These are phyloP conservation scores for Fusarium agapanthi DNA, from an alignment of 2,329 filamentous ascomycete genomes.

Conservation along the genomic window DNA sequence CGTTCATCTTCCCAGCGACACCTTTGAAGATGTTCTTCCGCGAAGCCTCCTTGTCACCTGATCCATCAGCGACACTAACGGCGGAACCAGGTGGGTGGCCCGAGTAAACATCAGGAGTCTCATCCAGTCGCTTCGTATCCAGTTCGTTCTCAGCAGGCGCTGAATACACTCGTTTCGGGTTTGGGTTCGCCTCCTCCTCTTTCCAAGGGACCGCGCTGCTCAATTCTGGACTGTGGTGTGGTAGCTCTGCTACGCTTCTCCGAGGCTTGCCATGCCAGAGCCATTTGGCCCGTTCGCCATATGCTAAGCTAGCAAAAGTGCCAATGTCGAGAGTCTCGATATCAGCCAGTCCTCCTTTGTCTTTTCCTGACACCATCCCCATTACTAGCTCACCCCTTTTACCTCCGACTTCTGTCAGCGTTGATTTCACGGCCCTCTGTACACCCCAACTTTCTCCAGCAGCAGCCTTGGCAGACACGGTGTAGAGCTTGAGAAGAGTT, in stretches of 20 bases:
- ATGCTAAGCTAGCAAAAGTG: slow-evolving; percentile 78
- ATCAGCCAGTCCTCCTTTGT: slow-evolving; percentile 90
- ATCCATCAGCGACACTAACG: slow-evolving; percentile 57
- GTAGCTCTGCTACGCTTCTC: slow-evolving; percentile 63
- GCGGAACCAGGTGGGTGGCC: slow-evolving; percentile 56
- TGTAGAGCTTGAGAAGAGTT: slow-evolving; percentile 83
- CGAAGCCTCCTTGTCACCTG: slow-evolving; percentile 64
- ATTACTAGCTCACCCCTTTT: slow-evolving; percentile 95
- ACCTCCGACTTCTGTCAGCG: slow-evolving; percentile 90
- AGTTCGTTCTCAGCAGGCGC: slow-evolving; percentile 62
- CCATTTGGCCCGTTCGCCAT: slow-evolving; percentile 89
- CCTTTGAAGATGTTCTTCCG: slow-evolving; percentile 78
- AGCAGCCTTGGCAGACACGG: slow-evolving; percentile 87
- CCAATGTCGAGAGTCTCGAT: slow-evolving; percentile 93
- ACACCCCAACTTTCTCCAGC: slow-evolving; percentile 90
- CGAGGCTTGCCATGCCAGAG: slow-evolving; percentile 91
- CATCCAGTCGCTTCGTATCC: slow-evolving; percentile 56
- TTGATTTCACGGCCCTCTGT: slow-evolving; percentile 94
- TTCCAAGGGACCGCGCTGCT: slow-evolving; percentile 62
- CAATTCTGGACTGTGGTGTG: slow-evolving; percentile 58
- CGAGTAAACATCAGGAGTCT: slow-evolving; percentile 55
- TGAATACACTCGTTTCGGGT: slow-evolving; percentile 60
- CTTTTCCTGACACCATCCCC: slow-evolving; percentile 88
- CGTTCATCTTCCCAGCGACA: slow-evolving; percentile 79
- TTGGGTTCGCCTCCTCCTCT: slow-evolving; percentile 55